These are phyloP conservation scores for Begonia peltatifolia DNA, from an alignment of 306 rosid genomes.

Conservation along the genomic window DNA sequence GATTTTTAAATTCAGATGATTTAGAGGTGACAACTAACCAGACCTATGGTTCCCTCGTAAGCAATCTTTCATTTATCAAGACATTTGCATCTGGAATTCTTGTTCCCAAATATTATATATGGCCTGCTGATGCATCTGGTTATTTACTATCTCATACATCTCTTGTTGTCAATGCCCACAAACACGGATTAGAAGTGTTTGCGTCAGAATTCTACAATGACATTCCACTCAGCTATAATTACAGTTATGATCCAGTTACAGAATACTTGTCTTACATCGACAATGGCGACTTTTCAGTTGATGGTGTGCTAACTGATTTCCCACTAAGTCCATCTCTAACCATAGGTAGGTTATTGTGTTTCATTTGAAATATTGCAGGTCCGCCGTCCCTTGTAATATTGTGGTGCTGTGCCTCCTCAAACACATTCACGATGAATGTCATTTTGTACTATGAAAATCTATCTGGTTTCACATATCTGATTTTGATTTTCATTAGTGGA, in stretches of 20 bases:
- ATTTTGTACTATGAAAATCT: slow-evolving; percentile 9
- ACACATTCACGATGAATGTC: slow-evolving; percentile 49
- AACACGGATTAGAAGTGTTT: slow-evolving; percentile 53
- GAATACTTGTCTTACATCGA: slow-evolving; percentile 59
- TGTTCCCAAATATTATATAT: slow-evolving; percentile 64
- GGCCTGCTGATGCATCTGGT: slow-evolving; percentile 33
- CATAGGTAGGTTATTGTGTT: slow-evolving; percentile 33
- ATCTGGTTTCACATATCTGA: too few species aligned
- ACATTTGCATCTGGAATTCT: slow-evolving; percentile 81
- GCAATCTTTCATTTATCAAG: slow-evolving; percentile 63
- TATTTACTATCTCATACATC: slow-evolving; percentile 51
- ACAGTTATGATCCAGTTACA: slow-evolving; percentile 71
- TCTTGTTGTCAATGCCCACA: slow-evolving; percentile 69
- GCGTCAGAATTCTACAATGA: slow-evolving; percentile 60
- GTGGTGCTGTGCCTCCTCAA: slow-evolving; percentile 29
- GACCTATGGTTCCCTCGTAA: slow-evolving; percentile 51
- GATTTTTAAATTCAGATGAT: slow-evolving; percentile 27
- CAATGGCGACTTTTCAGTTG: slow-evolving; percentile 61
- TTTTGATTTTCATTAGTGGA: too few species aligned
- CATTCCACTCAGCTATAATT: slow-evolving; percentile 37
- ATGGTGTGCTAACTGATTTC: slow-evolving; percentile 73
- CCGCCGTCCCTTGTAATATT: too few species aligned
- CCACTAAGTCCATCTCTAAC: slow-evolving; percentile 64
- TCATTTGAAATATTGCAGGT: neutral
- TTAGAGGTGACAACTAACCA: slow-evolving; percentile 56